Conservation (phyloP, 306 rosid genomes). For the Abrus precatorius region DNA sequence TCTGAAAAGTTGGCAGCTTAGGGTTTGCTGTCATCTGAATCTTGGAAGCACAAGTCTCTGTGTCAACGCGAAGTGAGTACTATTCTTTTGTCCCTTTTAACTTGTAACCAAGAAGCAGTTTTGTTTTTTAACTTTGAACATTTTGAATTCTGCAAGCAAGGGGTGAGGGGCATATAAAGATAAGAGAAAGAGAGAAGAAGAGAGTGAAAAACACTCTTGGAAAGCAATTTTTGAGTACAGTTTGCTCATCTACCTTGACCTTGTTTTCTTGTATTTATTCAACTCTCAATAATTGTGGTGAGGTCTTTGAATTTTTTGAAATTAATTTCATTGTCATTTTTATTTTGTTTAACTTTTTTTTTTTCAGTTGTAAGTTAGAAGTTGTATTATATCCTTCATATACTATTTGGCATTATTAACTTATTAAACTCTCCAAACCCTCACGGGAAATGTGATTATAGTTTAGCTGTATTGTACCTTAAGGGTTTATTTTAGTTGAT, state of each 20-base stretch:
- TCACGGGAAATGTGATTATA: slow-evolving; percentile 12
- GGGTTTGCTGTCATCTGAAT: slow-evolving; percentile 53
- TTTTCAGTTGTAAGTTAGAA: slow-evolving; percentile 28
- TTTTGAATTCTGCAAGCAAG: slow-evolving; percentile 47
- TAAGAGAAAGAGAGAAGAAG: slow-evolving; percentile 18
- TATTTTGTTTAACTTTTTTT: background rate
- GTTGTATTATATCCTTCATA: slow-evolving; percentile 24
- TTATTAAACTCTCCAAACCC: background rate
- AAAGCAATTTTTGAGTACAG: slow-evolving; percentile 51
- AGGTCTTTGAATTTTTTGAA: slow-evolving; percentile 42
- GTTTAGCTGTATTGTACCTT: slow-evolving; percentile 10
- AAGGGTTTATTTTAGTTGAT: background rate
- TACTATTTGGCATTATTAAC: background rate
- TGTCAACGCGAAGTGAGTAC: slow-evolving; percentile 60
- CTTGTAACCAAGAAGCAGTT: slow-evolving; percentile 54
- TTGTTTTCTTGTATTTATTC: slow-evolving; percentile 49
- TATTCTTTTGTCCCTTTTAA: slow-evolving; percentile 55
- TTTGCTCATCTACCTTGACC: slow-evolving; percentile 50
- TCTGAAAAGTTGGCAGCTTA: slow-evolving; percentile 50
- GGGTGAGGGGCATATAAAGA: slow-evolving; percentile 37
- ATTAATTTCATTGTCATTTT: slow-evolving; percentile 42
- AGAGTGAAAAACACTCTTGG: slow-evolving; percentile 22
- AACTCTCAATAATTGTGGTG: slow-evolving; percentile 42
- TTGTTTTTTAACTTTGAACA: slow-evolving; percentile 48
- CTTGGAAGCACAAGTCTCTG: slow-evolving; percentile 50